phyloP scores from a whole-genome alignment of 2,329 filamentous ascomycete species.

The Paramyrothecium roridum region DNA sequence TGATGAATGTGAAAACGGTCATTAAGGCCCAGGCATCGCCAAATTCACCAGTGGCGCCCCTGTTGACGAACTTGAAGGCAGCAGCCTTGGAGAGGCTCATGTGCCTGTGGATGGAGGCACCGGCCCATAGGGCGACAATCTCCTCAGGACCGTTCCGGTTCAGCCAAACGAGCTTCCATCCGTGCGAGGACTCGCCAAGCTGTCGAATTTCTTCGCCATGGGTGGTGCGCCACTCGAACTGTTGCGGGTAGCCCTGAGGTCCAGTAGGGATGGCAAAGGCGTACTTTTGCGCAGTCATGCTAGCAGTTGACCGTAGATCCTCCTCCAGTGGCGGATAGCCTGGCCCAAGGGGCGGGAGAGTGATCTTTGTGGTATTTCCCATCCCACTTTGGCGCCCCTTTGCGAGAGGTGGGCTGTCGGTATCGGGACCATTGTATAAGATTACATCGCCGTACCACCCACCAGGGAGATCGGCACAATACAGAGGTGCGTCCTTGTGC shows the following conservation, averaged over 20 bases:
- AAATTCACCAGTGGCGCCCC: constrained; percentile 31
- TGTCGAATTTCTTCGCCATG: constrained; percentile 27
- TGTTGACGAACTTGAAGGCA: constrained; percentile 36
- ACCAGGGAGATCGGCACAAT: constrained; percentile 4
- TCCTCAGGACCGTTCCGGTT: constrained; percentile 31
- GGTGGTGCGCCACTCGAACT: constrained; percentile 41
- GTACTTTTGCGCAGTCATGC: constrained; percentile 16
- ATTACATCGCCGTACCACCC: constrained; percentile 10
- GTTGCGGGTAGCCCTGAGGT: constrained; percentile 29
- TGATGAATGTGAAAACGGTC: constrained; percentile 31
- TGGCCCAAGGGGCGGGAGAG: constrained; percentile 7
- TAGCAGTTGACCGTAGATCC: constrained; percentile 7
- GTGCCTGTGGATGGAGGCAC: constrained; percentile 2
- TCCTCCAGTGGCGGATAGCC: constrained; percentile 5
- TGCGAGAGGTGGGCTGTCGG: constrained; percentile 4
- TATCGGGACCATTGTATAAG: constrained; percentile 8
- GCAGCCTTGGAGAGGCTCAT: constrained; percentile 24
- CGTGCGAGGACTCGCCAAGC: constrained; percentile 25
- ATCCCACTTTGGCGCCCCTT: constrained; percentile 3
- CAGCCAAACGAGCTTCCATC: constrained; percentile 34
- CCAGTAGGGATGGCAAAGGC: constrained; percentile 23
- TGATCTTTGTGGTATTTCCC: constrained; percentile 6
- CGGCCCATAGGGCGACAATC: constrained; percentile 37
- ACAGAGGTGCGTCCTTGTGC: constrained; percentile 3
- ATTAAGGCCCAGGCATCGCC: constrained; percentile 40